These are phyloP conservation scores for Neurospora sp. DNA, from an alignment of 495 filamentous ascomycete species.

Conservation along the genomic window DNA sequence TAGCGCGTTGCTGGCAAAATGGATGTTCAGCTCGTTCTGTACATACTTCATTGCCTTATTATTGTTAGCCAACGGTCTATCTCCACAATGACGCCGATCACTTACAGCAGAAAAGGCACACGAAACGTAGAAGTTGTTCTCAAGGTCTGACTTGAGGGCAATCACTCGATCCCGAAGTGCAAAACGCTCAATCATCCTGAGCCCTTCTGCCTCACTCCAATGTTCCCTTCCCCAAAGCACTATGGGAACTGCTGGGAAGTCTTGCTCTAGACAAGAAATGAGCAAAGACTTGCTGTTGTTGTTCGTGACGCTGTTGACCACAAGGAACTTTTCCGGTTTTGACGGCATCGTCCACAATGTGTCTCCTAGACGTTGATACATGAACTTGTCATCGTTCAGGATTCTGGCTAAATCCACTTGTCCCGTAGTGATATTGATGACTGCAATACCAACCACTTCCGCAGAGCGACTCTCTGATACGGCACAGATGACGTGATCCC, in stretches of 20 bases:
- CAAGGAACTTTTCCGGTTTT: conserved; percentile 8
- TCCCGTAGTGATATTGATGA: conserved; percentile 72
- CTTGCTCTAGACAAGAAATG: conserved; percentile 51
- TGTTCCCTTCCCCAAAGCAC: conserved; percentile 67
- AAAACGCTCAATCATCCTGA: conserved; percentile 69
- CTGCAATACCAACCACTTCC: conserved; percentile 76
- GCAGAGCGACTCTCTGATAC: conserved; percentile 74
- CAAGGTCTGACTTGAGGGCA: conserved; percentile 65
- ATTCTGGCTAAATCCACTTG: conserved; percentile 47
- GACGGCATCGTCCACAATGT: conserved; percentile 59
- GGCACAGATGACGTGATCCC: conserved; percentile 74
- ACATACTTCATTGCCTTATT: conserved; percentile 70
- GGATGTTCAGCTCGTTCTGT: conserved; percentile 48
- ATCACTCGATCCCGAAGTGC: conserved; percentile 69
- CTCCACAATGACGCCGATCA: not conserved
- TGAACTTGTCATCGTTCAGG: conserved; percentile 72
- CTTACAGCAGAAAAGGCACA: conserved; percentile 83
- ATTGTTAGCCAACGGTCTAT: conserved; percentile 1
- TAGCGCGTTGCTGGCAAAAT: conserved; percentile 67
- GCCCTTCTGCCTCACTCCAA: conserved; percentile 76
- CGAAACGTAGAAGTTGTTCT: conserved; percentile 79
- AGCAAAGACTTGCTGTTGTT: conserved; percentile 65
- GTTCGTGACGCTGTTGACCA: conserved; percentile 42
- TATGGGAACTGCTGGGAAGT: conserved; percentile 47
- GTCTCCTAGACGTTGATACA: conserved; percentile 50